Conservation (phyloP, 2,329 filamentous ascomycete genomes). For the Didymosphaeria variabile region DNA sequence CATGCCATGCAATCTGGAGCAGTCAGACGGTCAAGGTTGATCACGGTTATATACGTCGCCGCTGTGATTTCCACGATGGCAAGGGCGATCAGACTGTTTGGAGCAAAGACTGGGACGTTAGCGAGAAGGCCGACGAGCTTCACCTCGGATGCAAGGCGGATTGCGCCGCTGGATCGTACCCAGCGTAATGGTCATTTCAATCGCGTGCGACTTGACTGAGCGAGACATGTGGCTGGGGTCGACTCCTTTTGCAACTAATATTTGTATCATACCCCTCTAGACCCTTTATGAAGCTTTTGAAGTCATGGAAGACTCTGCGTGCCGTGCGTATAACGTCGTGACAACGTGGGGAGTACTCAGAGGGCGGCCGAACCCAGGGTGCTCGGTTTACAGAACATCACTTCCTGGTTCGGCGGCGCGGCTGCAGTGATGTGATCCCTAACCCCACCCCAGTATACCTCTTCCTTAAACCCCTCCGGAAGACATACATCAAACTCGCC, state of each 20-base stretch:
- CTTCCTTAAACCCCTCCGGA: conserved; percentile 25
- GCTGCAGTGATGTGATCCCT: conserved; percentile 38
- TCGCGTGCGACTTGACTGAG: no score
- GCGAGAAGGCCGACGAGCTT: neutral
- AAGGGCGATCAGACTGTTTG: conserved; percentile 11
- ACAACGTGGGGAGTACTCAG: no score
- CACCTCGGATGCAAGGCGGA: conserved; percentile 9
- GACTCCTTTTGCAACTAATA: no score
- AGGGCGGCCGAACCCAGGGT: no score
- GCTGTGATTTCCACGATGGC: conserved; percentile 7
- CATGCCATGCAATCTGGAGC: conserved; percentile 1
- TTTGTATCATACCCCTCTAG: conserved; percentile 29
- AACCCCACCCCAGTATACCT: conserved; percentile 29
- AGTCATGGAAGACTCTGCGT: no score
- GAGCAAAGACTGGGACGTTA: conserved; percentile 11
- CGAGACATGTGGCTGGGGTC: no score
- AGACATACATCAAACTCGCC: conserved; percentile 64
- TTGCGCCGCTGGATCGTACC: neutral
- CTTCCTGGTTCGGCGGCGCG: conserved; percentile 19
- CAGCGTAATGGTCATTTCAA: neutral
- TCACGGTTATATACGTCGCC: conserved; percentile 12
- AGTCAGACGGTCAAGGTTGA: conserved; percentile 9
- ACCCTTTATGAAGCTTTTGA: conserved; percentile 4
- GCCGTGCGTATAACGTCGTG: no score
- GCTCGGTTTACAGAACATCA: neutral